These are phyloP conservation scores for Pichia scutulata DNA, from an alignment of 805 yeast genomes.

Conservation along the genomic window DNA sequence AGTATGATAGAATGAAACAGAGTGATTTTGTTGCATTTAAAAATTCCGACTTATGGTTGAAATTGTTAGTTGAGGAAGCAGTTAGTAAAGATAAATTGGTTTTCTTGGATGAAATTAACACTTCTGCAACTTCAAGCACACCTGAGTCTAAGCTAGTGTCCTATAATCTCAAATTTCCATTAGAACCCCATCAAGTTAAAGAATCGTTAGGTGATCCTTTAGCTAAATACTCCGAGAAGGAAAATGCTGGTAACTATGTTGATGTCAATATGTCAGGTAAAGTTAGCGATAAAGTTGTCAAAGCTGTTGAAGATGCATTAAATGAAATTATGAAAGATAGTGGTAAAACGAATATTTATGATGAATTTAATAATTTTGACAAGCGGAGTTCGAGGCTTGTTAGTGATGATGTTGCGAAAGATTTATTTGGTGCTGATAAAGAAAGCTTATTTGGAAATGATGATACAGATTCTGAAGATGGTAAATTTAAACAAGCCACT, in stretches of 20 bases:
- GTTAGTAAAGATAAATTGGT: not conserved
- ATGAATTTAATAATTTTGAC: not conserved
- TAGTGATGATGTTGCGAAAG: constrained; percentile 25
- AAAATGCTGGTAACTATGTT: constrained; percentile 18
- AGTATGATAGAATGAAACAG: constrained; percentile 42
- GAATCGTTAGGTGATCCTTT: constrained; percentile 24
- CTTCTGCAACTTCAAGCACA: not conserved
- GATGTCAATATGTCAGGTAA: constrained; percentile 27
- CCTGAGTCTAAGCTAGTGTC: not conserved
- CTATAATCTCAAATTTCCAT: not conserved
- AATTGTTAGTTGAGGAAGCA: constrained; percentile 39
- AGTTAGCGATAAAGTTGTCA: constrained; percentile 40
- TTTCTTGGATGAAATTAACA: not conserved
- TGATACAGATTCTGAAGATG: not conserved
- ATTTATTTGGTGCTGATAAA: constrained; percentile 25
- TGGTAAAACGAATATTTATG: constrained; percentile 8
- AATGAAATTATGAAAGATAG: constrained; percentile 45
- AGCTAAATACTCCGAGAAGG: constrained; percentile 25
- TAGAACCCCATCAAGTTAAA: not conserved
- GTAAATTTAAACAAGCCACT: not conserved
- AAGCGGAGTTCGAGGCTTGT: constrained; percentile 20
- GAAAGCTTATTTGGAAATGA: constrained; percentile 17
- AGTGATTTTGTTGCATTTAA: constrained; percentile 55
- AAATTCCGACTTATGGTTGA: constrained; percentile 46
- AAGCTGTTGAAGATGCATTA: constrained; percentile 63